Percentiles rank a stretch among this genome's conserved stretches.
Conservation (phyloP, 2,329 filamentous ascomycete genomes). For the Phyllosticta capitalensis region DNA sequence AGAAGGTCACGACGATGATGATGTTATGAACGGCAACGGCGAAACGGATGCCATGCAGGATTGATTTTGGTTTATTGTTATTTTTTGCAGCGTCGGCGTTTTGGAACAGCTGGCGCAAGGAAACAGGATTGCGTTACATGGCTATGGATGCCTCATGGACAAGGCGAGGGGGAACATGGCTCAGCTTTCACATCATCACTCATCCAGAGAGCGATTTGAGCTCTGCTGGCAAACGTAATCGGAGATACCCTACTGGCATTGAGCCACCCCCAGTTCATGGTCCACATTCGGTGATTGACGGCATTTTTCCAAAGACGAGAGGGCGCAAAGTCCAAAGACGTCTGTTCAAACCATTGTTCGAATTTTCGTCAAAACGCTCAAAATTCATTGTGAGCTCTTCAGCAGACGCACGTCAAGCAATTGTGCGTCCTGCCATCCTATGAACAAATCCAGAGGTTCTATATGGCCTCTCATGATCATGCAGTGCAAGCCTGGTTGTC, state of each 20-base stretch:
- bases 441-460: not conserved
- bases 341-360: too few species aligned
- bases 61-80: not conserved
- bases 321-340: too few species aligned
- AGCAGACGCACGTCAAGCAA: not conserved
- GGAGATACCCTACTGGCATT: constrained; percentile 3
- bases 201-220: not conserved
- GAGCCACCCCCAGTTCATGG: not conserved
- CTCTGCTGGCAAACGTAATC: not conserved
- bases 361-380: too few species aligned
- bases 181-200: not conserved
- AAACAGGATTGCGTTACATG: not conserved
- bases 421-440: not conserved
- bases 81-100: not conserved
- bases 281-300: too few species aligned
- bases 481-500: not conserved
- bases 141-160: not conserved
- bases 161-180: not conserved
- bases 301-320: too few species aligned
- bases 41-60: constrained; percentile 27
- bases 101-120: not conserved
- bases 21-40: constrained; percentile 23
- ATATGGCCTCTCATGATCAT: not conserved
- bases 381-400: not conserved
- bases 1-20: constrained; percentile 14